Evolutionary conservation across 2,329 filamentous ascomycete species (phyloP), one percentile per base, ranked within the genome.

Genomic region (Penicillium aurantiogriseum): DNA sequence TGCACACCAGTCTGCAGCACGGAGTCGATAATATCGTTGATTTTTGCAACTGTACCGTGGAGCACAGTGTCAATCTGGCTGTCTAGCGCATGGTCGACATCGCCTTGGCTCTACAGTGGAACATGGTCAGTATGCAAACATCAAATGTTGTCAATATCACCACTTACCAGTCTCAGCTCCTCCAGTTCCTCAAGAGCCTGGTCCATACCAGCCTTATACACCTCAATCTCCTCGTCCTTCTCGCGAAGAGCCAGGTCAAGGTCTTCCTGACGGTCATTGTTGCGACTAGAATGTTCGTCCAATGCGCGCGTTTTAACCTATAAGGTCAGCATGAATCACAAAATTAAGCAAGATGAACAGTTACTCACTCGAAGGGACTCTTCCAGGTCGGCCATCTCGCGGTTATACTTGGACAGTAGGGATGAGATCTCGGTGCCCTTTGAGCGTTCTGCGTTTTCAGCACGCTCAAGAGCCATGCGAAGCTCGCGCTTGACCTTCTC

Each of bases 121-220:
- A 29, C 23, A 40, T 42, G 11, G 29, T 51, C n/a, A 47, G 56
- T 49, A 40, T 39, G 42, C 36, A 21, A 5, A 8, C 5, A 25
- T n/a, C 31, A 1, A n/a, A 13, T 11, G 3, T n/a, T 17, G 27
- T 38, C 19, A 21, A 23, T 5, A 5, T 13, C 15, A 31, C 19
- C 11, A 68, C 73, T 56, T 71, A 81, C 81, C 85, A 81, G 61
- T 65, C 83, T 92, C 62, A 97, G 80, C 71, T 97, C 92, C 70
- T 95, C 93, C 59, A 99, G 82, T 76, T 97, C 92, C 51, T 97
- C 85, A 56, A 99, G 80, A 3, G 93, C 92, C 78, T 97, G 90
- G 71, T 99, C 94, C 91, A 99, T 95, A 68, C 92, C 92, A 45
- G 92, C 91, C 79, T 97, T 96, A 83, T 96, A 96, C 46, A 97